Base-by-base conservation (phyloP, 371 early-diverging fungal genomes). In the Fennellomyces sp. region DNA sequence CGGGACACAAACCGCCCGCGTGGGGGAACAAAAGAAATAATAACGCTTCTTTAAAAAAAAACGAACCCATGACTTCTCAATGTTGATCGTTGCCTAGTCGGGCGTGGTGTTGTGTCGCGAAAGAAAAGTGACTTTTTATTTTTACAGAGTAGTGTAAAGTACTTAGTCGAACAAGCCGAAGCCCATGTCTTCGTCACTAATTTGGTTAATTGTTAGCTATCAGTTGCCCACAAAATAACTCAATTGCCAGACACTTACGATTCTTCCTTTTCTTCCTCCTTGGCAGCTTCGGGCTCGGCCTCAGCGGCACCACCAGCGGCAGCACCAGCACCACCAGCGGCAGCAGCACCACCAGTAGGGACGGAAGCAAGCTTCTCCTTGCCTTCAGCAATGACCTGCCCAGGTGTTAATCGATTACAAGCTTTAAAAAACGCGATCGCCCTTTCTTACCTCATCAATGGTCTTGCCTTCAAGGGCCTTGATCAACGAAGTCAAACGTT, bases 361-460 rank as follows among this genome's bases (percentile, higher is more conserved):
- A 97, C 91, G 72, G 95, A 90, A 59, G 97, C 89, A 65, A 97
- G 88, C 92, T 97, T 97, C 75, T 83, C 68, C 68, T 82, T 63
- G 76, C 98, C 98, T 75, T 92, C 94, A 68, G 89, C 92, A 71
- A 97, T 91, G 75, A 93, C 81, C 89, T 88, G 60, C 21, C 41
- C 8, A 33, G 8, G 35, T 49, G 3, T 17, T 23, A 41, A 30
- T 21, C 17, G 10, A n/a, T 45, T 25, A 4, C 13, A 8, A 25
- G 17, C 31, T 3, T n/a, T n/a, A n/a, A n/a, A n/a, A n/a, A n/a
- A n/a, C n/a, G n/a, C n/a, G n/a, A n/a, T n/a, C n/a, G n/a, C n/a
- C n/a, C n/a, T n/a, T n/a, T n/a, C n/a, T 54, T 76, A 88, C 87
- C 78, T 93, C 91, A 66, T 84, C 84, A 74, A 96, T 75, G 75